phyloP scores from a whole-genome alignment of 306 rosid species.

The Arachis hypogaea region DNA sequence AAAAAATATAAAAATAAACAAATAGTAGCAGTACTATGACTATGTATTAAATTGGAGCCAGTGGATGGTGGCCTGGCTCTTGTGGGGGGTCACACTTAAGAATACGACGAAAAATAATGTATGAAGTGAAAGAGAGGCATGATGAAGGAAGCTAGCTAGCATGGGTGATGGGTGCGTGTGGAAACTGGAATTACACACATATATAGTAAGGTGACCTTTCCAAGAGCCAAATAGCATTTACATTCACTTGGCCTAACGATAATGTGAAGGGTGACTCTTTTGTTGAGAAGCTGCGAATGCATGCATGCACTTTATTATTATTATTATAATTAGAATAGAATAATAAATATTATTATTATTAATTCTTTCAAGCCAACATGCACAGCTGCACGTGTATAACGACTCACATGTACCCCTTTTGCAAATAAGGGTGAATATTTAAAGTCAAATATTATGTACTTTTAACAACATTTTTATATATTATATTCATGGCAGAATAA shows the following conservation, averaged over 20 bases:
- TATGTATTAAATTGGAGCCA: background rate
- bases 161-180: background rate
- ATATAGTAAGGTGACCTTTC: conserved; percentile 36
- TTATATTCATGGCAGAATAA: no score
- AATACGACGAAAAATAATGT: background rate
- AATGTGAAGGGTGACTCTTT: background rate
- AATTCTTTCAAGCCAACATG: background rate
- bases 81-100: background rate
- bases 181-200: background rate
- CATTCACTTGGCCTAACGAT: conserved; percentile 21
- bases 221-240: conserved; percentile 18
- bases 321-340: no score
- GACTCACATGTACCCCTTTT: background rate
- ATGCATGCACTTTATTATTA: no score
- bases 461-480: no score
- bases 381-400: background rate
- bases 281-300: background rate
- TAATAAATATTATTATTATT: no score
- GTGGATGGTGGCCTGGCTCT: background rate
- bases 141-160: no score
- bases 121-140: background rate
- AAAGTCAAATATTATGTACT: no score
- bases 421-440: no score
- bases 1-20: no score
- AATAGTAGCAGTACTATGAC: no score